Evolutionary conservation across 805 yeast genomes (phyloP), one percentile per base, ranked within the genome.

Genomic region (Zygoascus bituminiphila): DNA sequence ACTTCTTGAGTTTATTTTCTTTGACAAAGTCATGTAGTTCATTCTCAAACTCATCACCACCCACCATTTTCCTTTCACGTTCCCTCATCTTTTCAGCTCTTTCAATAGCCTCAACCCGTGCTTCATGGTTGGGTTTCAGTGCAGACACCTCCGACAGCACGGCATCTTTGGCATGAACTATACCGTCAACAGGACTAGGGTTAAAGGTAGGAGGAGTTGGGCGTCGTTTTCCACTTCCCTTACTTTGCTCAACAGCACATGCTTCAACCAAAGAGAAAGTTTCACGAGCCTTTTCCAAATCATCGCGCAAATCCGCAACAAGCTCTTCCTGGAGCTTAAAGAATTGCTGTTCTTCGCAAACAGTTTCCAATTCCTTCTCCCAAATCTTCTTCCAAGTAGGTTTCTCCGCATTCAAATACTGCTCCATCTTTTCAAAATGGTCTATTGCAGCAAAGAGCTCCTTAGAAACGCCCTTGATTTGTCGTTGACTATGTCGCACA

Each of bases 341-440:
- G 63, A 88, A 88, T 55, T 91, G 94, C 63, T 93, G 98, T 60
- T 89, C 97, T 59, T 88, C 95, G 54, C 95, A 84, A 12, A 93
- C 91, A 33, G 82, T 82, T 52, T 88, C 93, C 48, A 93, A 74
- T 61, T 88, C 96, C 4, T 82, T 70, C 61, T 89, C 96, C 97
- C 98, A 91, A 7, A 87, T 82, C 55, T 78, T 78, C 61, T 86
- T 85, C 96, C 98, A 88, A 26, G 78, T 79, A 5, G 88, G 82
- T 54, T 84, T 84, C 60, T 88, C 98, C 4, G 71, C 69, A 1
- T 65, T 58, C 36, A 93, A 81, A 58, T 78, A 88, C 4, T 66
- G 67, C n/a, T 75, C 72, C 74, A 88, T 75, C 1, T 64, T 64
- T 1, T 64, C 64, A 39, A 91, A 70, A 15, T 75, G 74, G 0